Evolutionary conservation across 2,329 filamentous ascomycete genomes (phyloP).

Genomic region (Penicillium sp.): DNA sequence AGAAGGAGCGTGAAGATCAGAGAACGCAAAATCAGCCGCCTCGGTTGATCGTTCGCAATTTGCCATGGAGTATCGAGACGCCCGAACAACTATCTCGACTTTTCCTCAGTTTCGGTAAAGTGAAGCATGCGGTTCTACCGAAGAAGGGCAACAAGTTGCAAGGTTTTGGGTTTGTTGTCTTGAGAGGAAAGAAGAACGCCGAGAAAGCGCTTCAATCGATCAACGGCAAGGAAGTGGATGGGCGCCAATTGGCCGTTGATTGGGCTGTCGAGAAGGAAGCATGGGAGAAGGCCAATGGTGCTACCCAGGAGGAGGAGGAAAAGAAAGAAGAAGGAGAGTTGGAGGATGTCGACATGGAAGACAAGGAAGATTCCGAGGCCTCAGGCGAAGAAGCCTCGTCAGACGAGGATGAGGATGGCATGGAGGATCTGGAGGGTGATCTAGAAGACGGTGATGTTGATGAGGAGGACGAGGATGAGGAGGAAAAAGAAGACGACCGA

Average conservation of each 20-base stretch:
- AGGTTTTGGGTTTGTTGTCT: conserved; percentile 90
- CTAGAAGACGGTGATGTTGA: conserved; percentile 36
- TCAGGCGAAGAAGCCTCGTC: background rate
- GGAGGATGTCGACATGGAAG: conserved; percentile 57
- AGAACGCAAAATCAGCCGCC: conserved; percentile 63
- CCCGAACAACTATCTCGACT: conserved; percentile 75
- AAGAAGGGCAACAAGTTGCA: conserved; percentile 70
- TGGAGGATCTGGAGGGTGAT: conserved; percentile 11
- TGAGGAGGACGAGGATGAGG: conserved; percentile 46
- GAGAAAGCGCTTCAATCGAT: conserved; percentile 81
- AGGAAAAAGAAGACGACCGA: conserved; percentile 50
- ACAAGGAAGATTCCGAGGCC: conserved; percentile 52
- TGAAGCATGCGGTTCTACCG: conserved; percentile 84
- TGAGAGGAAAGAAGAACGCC: conserved; percentile 86
- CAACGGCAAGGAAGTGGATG: conserved; percentile 89
- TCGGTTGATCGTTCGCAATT: conserved; percentile 85
- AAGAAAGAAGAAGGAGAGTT: conserved; percentile 26
- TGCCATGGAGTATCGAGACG: conserved; percentile 94
- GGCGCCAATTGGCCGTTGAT: conserved; percentile 85
- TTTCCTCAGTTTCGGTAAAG: conserved; percentile 86
- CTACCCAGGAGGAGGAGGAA: conserved; percentile 31
- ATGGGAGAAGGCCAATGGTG: conserved; percentile 69
- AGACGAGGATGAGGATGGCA: conserved; percentile 8
- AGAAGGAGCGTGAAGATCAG: conserved; percentile 56
- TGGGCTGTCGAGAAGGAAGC: conserved; percentile 92